Conservation (phyloP, 192 early-diverging fungal species). For the Coemansia sp. region DNA sequence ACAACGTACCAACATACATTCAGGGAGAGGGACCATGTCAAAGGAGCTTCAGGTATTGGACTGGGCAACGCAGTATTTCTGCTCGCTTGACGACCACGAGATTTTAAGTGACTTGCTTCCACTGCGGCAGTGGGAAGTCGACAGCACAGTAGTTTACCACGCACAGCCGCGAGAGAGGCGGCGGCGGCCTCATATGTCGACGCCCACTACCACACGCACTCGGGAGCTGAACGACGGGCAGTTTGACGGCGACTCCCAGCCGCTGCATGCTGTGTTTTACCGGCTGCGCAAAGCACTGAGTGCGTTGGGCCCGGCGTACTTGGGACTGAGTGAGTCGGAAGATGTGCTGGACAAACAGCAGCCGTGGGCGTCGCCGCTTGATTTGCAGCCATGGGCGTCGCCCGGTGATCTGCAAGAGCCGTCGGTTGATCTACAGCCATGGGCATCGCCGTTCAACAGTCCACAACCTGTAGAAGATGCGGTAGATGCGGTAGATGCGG, state of each 20-base stretch:
- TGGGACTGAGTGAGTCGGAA: slow-evolving; percentile 25
- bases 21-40: not conserved
- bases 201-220: not conserved
- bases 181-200: not conserved
- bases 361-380: slow-evolving; percentile 43
- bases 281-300: slow-evolving; percentile 15
- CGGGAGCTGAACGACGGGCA: not conserved
- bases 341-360: slow-evolving; percentile 9
- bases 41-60: slow-evolving; percentile 18
- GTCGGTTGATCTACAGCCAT: slow-evolving; percentile 5
- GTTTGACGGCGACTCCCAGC: slow-evolving; percentile 3
- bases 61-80: slow-evolving; percentile 43
- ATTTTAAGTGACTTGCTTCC: slow-evolving; percentile 23
- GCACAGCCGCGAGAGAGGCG: not conserved
- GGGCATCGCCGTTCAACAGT: slow-evolving; percentile 19
- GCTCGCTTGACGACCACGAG: slow-evolving; percentile 30
- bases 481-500: not conserved
- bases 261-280: slow-evolving; percentile 23
- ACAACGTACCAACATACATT: not conserved
- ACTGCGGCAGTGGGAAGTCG: slow-evolving; percentile 9
- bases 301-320: slow-evolving; percentile 20
- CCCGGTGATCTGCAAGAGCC: too few relatives aligned
- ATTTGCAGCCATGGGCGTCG: slow-evolving; percentile 15
- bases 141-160: not conserved
- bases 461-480: not conserved